These are phyloP conservation scores for Phytophthora niederhauseri DNA, from an alignment of 352 stramenopile species.

Conservation along the genomic window DNA sequence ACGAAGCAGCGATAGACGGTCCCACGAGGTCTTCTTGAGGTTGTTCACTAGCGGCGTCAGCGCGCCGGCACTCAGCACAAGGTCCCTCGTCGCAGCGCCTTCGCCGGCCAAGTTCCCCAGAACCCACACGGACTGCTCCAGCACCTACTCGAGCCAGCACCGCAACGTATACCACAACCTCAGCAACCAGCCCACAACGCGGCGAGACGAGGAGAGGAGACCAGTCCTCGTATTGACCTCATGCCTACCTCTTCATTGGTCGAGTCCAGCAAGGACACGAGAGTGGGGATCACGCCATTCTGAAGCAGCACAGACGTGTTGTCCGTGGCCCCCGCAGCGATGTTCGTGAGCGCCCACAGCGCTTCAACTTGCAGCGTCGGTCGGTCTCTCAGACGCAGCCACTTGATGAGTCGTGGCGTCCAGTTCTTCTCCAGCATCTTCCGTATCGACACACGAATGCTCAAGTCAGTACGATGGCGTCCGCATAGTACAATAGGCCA, in stretches of 20 bases:
- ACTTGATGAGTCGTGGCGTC: constrained; percentile 88
- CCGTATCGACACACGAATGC: not conserved
- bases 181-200: constrained; percentile 34
- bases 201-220: constrained; percentile 30
- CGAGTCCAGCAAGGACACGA: constrained; percentile 91
- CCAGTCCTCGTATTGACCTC: constrained; percentile 12
- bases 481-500: too few relatives aligned
- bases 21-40: constrained; percentile 87
- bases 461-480: not conserved
- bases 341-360: constrained; percentile 96
- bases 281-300: constrained; percentile 91
- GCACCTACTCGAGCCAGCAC: constrained; percentile 62
- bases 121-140: constrained; percentile 95
- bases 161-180: constrained; percentile 32
- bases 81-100: constrained; percentile 86
- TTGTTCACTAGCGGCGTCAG: constrained; percentile 89
- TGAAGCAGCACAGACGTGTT: constrained; percentile 93
- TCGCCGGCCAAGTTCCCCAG: constrained; percentile 93
- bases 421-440: constrained; percentile 92
- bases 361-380: constrained; percentile 93
- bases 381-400: constrained; percentile 76
- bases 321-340: constrained; percentile 92
- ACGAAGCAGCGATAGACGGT: constrained; percentile 85
- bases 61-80: constrained; percentile 87
- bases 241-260: constrained; percentile 88